Conservation (phyloP, 768 basidiomycete genomes). For the Russula virescens region DNA sequence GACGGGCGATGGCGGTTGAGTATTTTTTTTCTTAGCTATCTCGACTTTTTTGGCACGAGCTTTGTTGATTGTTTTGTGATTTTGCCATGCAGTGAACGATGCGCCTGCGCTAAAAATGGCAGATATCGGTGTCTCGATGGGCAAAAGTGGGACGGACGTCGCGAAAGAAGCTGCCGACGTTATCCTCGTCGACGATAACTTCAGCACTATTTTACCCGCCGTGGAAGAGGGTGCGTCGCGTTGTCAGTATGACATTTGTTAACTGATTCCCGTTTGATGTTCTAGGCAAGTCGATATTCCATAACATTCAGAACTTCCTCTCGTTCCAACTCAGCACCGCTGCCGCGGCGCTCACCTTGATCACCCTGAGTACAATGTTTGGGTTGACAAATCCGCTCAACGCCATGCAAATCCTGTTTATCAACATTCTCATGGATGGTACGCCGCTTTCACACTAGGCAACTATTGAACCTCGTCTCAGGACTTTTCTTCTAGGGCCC, state of each 20-base stretch:
- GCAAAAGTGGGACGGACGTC: conserved; percentile 96
- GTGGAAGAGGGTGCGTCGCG: conserved; percentile 73
- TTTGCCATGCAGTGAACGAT: conserved; percentile 65
- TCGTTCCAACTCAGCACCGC: conserved; percentile 97
- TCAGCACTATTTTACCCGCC: conserved; percentile 88
- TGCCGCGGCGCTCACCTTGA: conserved; percentile 91
- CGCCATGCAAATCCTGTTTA: conserved; percentile 98
- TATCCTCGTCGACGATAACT: conserved; percentile 96
- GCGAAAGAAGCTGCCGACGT: conserved; percentile 98
- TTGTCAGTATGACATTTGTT: neutral
- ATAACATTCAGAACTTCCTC: conserved; percentile 98
- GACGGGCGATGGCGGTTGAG: conserved; percentile 91
- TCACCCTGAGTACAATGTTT: conserved; percentile 89
- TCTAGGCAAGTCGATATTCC: conserved; percentile 91
- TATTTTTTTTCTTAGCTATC: conserved; percentile 5
- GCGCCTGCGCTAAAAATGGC: conserved; percentile 97
- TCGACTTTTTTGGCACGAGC: neutral
- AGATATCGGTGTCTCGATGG: conserved; percentile 97
- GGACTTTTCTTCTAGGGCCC: conserved; percentile 49
- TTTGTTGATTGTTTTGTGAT: neutral
- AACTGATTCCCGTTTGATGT: conserved; percentile 15
- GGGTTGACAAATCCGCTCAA: conserved; percentile 89
- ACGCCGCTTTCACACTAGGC: conserved; percentile 24
- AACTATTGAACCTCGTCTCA: neutral
- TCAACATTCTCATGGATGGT: conserved; percentile 99